Percentiles rank a stretch among this genome's conserved stretches.
These are phyloP conservation scores for Funneliformis mosseae DNA, from an alignment of 192 early-diverging fungal species.

Conservation along the genomic window DNA sequence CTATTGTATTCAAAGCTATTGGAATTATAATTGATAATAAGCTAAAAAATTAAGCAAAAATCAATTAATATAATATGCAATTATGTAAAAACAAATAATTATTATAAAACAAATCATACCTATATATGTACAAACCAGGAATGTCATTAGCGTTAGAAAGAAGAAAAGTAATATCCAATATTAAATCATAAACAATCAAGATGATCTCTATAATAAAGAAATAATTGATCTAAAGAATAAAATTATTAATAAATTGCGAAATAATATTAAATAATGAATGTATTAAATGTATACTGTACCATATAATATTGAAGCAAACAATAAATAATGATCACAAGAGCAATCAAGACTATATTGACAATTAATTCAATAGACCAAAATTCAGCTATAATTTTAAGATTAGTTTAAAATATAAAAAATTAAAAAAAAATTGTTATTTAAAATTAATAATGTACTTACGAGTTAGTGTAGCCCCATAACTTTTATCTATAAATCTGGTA, in stretches of 20 bases:
- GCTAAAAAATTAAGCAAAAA: background rate
- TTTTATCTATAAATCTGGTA: background rate
- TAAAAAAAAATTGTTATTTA: background rate
- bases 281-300: background rate
- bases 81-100: constrained; percentile 1
- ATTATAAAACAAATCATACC: too few species aligned
- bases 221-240: background rate
- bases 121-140: too few species aligned
- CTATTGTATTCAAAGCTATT: background rate
- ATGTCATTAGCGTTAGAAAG: background rate
- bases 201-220: background rate
- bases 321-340: background rate
- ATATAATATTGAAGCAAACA: background rate
- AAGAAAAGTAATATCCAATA: background rate
- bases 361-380: background rate
- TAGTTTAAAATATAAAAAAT: background rate
- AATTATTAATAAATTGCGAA: background rate
- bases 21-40: background rate
- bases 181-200: background rate
- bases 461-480: background rate
- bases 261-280: too few species aligned
- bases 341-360: background rate
- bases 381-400: too few species aligned
- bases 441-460: background rate
- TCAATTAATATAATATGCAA: background rate